Evolutionary conservation across 495 filamentous ascomycete species (phyloP), one percentile per base, ranked within the genome.

Genomic region (Astrothelium macrocarpum): DNA sequence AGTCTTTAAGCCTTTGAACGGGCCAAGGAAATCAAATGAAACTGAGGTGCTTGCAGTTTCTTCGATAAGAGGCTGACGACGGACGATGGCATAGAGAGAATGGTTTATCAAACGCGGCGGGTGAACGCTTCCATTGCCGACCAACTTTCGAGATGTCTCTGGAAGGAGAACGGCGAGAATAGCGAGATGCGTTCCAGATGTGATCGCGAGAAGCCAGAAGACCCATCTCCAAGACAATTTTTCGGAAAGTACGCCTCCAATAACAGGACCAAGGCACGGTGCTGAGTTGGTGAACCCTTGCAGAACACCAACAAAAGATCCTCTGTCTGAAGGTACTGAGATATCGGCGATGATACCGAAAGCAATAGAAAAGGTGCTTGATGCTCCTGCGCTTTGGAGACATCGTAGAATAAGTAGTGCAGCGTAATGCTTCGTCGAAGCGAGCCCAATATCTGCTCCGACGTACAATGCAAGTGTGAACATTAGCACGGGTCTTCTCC

Each of bases 21-120:
- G 73, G 32, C 73, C 72, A 10, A 71, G 73, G 56, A 73, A 67
- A 18, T 10, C 42, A 18, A 72, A 39, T 5, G 34, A 39, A 14
- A 5, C 14, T 39, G 34, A 39, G 34, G 5, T 39, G 34, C 14
- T 39, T 39, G 34, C 34, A 14, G 34, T 5, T 14, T 39, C 14
- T 14, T 39, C 34, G 5, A 39, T 14, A 39, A 5, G 5, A 14
- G 5, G 14, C 14, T 14, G 34, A 39, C 34, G 34, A 14, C 34
- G 34, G 34, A 14, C 34, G 34, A 39, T 39, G 14, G 34, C 34
- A 14, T 39, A 39, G 34, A 39, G 34, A 39, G 34, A 39, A 39
- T 39, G 14, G 34, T 39, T 39, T 39, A 14, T 39, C 34, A 39
- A 39, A 14, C 14, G 34, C 34, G 34, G 34, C 34, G 34, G 34